Conservation (phyloP, 1,284 basidiomycete species). For the Fistulinella cinereoalba region DNA sequence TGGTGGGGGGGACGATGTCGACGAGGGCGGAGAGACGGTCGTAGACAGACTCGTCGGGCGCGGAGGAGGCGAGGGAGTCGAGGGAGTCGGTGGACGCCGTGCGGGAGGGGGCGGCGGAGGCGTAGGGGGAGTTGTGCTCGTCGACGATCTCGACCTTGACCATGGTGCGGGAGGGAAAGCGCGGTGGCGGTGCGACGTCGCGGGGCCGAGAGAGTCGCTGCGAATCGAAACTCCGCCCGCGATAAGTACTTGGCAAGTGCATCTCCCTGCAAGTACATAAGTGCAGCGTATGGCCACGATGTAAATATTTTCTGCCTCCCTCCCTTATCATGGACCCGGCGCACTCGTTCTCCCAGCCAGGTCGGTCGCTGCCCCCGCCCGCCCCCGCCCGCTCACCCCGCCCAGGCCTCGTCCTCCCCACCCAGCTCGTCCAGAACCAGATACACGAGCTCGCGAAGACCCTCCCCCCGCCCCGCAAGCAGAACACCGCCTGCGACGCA, state of each 20-base stretch:
- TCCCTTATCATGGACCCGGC: slow-evolving; percentile 34
- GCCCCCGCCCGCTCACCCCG: slow-evolving; percentile 14
- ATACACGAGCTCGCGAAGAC: slow-evolving; percentile 74
- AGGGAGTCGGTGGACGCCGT: slow-evolving; percentile 68
- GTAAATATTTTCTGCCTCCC: slow-evolving; percentile 28
- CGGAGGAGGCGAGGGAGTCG: slow-evolving; percentile 66
- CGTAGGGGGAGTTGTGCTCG: slow-evolving; percentile 72
- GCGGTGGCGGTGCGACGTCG: slow-evolving; percentile 23
- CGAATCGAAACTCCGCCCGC: slow-evolving; percentile 27
- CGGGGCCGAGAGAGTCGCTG: slow-evolving; percentile 24
- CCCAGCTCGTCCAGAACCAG: slow-evolving; percentile 66
- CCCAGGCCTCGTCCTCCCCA: slow-evolving; percentile 57
- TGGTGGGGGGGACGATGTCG: slow-evolving; percentile 92
- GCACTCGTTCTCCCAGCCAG: slow-evolving; percentile 42
- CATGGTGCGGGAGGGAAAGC: slow-evolving; percentile 42
- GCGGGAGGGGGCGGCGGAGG: slow-evolving; percentile 61
- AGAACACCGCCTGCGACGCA: slow-evolving; percentile 89
- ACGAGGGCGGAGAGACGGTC: slow-evolving; percentile 90
- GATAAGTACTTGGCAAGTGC: slow-evolving; percentile 35
- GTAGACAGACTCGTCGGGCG: slow-evolving; percentile 73
- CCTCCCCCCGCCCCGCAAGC: slow-evolving; percentile 74
- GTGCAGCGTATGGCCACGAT: too few relatives aligned
- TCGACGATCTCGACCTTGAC: slow-evolving; percentile 85
- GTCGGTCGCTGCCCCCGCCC: slow-evolving; percentile 27
- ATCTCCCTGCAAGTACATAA: too few relatives aligned